Conservation (phyloP, 2,329 filamentous ascomycete genomes). For the Akanthomyces lecanii region DNA sequence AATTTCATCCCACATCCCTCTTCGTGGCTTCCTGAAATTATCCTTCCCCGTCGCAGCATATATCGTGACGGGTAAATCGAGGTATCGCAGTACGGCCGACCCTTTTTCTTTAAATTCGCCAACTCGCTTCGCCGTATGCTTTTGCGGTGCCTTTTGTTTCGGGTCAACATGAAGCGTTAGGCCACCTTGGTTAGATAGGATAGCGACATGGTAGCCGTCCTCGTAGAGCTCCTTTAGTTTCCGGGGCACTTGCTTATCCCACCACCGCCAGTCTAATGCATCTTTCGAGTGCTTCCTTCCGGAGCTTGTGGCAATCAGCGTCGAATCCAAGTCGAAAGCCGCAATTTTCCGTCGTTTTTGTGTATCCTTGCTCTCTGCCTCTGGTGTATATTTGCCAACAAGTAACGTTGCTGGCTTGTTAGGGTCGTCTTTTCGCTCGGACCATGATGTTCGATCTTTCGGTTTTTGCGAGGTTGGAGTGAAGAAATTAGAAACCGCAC, state of each 20-base stretch:
- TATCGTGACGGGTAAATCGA: conserved; percentile 71
- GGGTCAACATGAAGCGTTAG: conserved; percentile 69
- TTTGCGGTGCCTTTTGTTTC: conserved; percentile 63
- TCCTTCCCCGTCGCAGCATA: conserved; percentile 87
- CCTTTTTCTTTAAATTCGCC: conserved; percentile 81
- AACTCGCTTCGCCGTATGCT: conserved; percentile 55
- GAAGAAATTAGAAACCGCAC: conserved; percentile 78
- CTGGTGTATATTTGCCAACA: conserved; percentile 64
- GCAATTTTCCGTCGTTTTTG: conserved; percentile 56
- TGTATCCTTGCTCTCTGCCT: conserved; percentile 28
- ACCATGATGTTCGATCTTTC: conserved; percentile 70
- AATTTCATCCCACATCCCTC: conserved; percentile 77
- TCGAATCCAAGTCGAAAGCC: conserved; percentile 79
- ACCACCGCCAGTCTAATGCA: conserved; percentile 90
- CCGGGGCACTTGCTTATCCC: conserved; percentile 66
- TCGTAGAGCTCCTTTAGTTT: conserved; percentile 64
- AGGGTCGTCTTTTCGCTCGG: conserved; percentile 53
- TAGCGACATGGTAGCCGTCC: conserved; percentile 70
- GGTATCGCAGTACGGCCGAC: conserved; percentile 60
- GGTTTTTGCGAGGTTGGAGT: conserved; percentile 81
- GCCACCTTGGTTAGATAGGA: conserved; percentile 87
- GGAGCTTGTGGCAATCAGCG: conserved; percentile 73
- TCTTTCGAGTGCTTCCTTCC: conserved; percentile 72
- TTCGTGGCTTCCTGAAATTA: conserved; percentile 77
- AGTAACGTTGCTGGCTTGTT: conserved; percentile 58